Evolutionary conservation across 78 protist species (phyloP).

Genomic region (Protostelium mycophagum): DNA sequence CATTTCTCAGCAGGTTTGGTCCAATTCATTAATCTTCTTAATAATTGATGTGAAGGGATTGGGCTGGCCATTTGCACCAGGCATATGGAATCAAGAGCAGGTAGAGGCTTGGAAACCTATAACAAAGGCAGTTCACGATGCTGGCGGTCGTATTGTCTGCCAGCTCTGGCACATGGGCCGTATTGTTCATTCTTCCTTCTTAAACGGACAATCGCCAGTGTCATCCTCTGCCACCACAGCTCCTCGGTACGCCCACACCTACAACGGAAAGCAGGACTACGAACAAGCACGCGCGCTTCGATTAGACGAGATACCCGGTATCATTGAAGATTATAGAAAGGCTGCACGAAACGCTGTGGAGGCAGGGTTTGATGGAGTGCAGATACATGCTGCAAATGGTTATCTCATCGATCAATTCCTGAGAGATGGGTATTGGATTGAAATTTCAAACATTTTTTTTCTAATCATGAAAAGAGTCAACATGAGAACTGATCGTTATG

Average conservation of each 20-base stretch:
- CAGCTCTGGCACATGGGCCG: slow-evolving; percentile 50
- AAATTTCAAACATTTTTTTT: too few relatives aligned
- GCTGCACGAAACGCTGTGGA: slow-evolving; percentile 41
- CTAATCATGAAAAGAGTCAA: too few relatives aligned
- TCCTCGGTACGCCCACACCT: neutral
- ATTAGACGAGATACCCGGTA: slow-evolving; percentile 31
- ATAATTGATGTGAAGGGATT: too few relatives aligned
- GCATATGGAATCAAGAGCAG: slow-evolving; percentile 20
- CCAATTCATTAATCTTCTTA: too few relatives aligned
- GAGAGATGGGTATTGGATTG: neutral
- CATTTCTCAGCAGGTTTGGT: slow-evolving; percentile 2
- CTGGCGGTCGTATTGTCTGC: slow-evolving; percentile 14
- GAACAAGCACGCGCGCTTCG: slow-evolving; percentile 27
- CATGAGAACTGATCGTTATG: slow-evolving; percentile 68
- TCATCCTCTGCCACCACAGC: neutral
- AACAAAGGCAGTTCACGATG: slow-evolving; percentile 22
- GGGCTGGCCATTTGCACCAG: neutral
- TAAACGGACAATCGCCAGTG: neutral
- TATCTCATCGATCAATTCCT: slow-evolving; percentile 71
- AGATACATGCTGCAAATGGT: slow-evolving; percentile 79
- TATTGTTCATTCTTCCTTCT: neutral
- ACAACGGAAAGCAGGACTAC: neutral
- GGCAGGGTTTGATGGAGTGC: slow-evolving; percentile 84
- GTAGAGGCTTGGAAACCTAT: slow-evolving; percentile 3
- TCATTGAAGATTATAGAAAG: slow-evolving; percentile 12